Base-by-base conservation (phyloP, 768 basidiomycete species). In the Daedaleopsis sinensis region DNA sequence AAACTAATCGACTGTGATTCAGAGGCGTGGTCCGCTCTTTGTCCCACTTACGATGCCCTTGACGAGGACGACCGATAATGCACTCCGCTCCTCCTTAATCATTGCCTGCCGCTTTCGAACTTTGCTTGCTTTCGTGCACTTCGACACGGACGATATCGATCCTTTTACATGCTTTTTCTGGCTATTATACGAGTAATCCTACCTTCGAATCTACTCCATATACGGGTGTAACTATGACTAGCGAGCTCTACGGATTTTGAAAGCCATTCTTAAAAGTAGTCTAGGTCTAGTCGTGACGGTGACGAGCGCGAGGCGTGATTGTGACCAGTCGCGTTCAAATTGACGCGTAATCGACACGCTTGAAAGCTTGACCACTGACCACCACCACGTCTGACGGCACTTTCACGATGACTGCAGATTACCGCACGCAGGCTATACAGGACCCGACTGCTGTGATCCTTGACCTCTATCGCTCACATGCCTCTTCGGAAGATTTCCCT, bases 381-480 rank as follows among this genome's bases (percentile, higher is more conserved):
- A 43, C 46, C 11, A 53, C 32, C 51, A 4, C 39, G 5, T 11
- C 10, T 18, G 39, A 32, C 3, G 7, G 27, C 27, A 3, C 36
- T 27, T 10, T 9, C 46, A 67, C 38, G 44, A 88, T 89, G 87
- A 82, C 84, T 61, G 82, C 81, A 35, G 73, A 83, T 59, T 72
- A 77, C 24, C 77, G 81, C 54, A 69, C 77, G 47, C 80, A 83
- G 69, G 80, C 84, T 43, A 73, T 85, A 36, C 68, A 74, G n/a
- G 70, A 83, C 65, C 86, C 88, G 0, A 75, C 78, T 5, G 67
- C 72, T 19, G 77, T 79, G 58, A 71, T 91, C n/a, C 69, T 78
- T 54, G 77, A 78, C 38, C 77, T 90, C 11, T 84, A 58, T 37
- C 48, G 53, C 23, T 58, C 52, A 23, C 59, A 53, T 42, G 21